Evolutionary conservation across 306 rosid species (phyloP).

Genomic region (Cicer chorassanicum): DNA sequence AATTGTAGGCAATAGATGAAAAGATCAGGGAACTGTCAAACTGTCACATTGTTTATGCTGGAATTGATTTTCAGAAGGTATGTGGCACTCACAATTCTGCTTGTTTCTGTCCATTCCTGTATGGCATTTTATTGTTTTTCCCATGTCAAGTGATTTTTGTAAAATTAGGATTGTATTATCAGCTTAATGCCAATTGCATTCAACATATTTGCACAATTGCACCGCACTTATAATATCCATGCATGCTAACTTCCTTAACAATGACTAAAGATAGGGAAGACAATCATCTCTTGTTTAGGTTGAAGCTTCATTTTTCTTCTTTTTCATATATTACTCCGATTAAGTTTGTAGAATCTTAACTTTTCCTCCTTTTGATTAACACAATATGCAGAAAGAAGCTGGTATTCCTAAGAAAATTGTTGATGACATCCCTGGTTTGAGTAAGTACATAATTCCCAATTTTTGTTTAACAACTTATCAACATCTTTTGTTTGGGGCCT

Average conservation of each 20-base stretch:
- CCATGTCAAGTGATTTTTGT: conserved; percentile 1
- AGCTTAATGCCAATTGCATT: conserved; percentile 32
- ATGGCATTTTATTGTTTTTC: conserved; percentile 13
- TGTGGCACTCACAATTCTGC: conserved; percentile 1
- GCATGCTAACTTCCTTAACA: conserved; percentile 23
- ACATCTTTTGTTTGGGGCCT: conserved; percentile 23
- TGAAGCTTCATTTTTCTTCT: conserved; percentile 28
- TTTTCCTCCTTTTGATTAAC: conserved; percentile 3
- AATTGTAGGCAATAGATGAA: conserved; percentile 89
- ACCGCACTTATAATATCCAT: not conserved
- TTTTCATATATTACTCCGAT: conserved; percentile 19
- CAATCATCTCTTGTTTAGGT: conserved; percentile 24
- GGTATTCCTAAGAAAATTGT: conserved; percentile 74
- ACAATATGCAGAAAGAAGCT: conserved; percentile 78
- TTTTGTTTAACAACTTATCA: conserved; percentile 27
- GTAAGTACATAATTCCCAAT: conserved; percentile 61
- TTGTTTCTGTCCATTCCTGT: conserved; percentile 15
- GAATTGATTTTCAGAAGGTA: conserved; percentile 89
- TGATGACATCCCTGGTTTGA: conserved; percentile 89
- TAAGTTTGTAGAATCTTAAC: conserved; percentile 30
- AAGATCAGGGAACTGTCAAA: conserved; percentile 94
- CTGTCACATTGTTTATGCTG: conserved; percentile 88
- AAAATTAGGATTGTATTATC: conserved; percentile 36
- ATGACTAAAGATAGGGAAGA: conserved; percentile 30
- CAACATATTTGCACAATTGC: conserved; percentile 36